phyloP scores from a whole-genome alignment of 805 yeast species.

The Monosporozyma siamensis region DNA sequence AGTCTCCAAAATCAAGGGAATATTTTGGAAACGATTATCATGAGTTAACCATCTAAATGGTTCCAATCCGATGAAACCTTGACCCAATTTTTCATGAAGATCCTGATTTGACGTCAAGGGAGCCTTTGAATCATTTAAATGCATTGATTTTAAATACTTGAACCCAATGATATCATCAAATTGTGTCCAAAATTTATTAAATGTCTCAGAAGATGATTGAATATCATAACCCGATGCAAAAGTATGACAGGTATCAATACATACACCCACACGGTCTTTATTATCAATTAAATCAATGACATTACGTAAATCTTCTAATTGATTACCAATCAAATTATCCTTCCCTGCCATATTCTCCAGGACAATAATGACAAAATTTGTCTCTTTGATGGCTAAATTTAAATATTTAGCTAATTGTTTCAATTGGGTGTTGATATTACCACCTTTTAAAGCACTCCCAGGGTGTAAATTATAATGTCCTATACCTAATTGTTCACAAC shows the following conservation, averaged over 20 bases:
- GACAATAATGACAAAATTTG: conserved; percentile 75
- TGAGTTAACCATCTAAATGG: conserved; percentile 69
- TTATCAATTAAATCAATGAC: conserved; percentile 75
- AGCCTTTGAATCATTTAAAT: conserved; percentile 90
- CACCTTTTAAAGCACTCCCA: conserved; percentile 70
- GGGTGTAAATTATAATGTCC: conserved; percentile 90
- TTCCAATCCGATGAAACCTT: conserved; percentile 83
- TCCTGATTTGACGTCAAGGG: conserved; percentile 87
- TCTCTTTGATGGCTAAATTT: conserved; percentile 65
- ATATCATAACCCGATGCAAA: conserved; percentile 96
- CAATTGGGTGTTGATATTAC: conserved; percentile 54
- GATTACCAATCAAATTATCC: conserved; percentile 80
- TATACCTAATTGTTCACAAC: conserved; percentile 80
- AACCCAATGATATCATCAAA: conserved; percentile 71
- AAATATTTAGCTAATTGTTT: conserved; percentile 65
- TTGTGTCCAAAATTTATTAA: conserved; percentile 59
- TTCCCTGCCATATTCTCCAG: conserved; percentile 98
- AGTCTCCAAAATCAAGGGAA: conserved; percentile 84
- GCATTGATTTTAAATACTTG: conserved; percentile 69
- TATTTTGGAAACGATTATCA: conserved; percentile 44
- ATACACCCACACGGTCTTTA: conserved; percentile 84
- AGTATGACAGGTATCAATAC: conserved; percentile 92
- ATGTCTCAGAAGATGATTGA: conserved; percentile 40
- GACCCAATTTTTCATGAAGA: conserved; percentile 81
- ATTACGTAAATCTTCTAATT: conserved; percentile 60